These are phyloP conservation scores for Eutypella sp. DNA, from an alignment of 2,329 filamentous ascomycete genomes.

Conservation along the genomic window DNA sequence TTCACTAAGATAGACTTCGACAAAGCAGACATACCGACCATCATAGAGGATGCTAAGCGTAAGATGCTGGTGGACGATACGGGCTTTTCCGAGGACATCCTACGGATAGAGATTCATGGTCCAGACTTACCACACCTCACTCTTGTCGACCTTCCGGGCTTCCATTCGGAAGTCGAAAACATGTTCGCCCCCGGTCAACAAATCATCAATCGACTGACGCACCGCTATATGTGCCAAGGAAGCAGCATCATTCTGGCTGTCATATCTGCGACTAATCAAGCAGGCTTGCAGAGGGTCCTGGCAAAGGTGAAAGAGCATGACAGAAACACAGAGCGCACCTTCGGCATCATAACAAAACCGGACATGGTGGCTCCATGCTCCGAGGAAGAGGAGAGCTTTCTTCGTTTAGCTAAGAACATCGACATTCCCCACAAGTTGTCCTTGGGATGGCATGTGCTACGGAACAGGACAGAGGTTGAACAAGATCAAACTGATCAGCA, in stretches of 20 bases:
- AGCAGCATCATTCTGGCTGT: slow-evolving; percentile 58
- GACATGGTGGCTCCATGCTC: slow-evolving; percentile 37
- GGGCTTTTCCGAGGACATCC: slow-evolving; percentile 40
- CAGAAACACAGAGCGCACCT: slow-evolving; percentile 38
- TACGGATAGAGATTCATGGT: slow-evolving; percentile 41
- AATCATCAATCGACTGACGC: slow-evolving; percentile 33
- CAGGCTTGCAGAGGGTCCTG: slow-evolving; percentile 48
- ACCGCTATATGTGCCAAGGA: slow-evolving; percentile 50
- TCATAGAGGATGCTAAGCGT: slow-evolving; percentile 48
- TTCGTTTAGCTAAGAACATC: slow-evolving; percentile 28
- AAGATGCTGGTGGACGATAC: slow-evolving; percentile 34
- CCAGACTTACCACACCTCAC: slow-evolving; percentile 42
- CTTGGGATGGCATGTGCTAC: slow-evolving; percentile 50
- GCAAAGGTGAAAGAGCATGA: slow-evolving; percentile 39
- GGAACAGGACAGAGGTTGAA: slow-evolving; percentile 38
- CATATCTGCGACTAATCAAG: slow-evolving; percentile 43
- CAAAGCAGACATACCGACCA: slow-evolving; percentile 35
- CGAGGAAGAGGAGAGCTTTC: slow-evolving; percentile 33
- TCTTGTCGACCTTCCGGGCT: slow-evolving; percentile 51
- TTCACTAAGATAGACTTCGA: slow-evolving; percentile 31
- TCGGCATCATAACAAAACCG: slow-evolving; percentile 55
- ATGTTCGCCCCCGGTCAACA: slow-evolving; percentile 27
- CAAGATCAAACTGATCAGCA: slow-evolving; percentile 11
- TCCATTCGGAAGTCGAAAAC: slow-evolving; percentile 27
- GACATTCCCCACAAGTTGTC: slow-evolving; percentile 26